These are phyloP conservation scores for Filobasidium wieringae DNA, from an alignment of 768 basidiomycete species.

Conservation along the genomic window DNA sequence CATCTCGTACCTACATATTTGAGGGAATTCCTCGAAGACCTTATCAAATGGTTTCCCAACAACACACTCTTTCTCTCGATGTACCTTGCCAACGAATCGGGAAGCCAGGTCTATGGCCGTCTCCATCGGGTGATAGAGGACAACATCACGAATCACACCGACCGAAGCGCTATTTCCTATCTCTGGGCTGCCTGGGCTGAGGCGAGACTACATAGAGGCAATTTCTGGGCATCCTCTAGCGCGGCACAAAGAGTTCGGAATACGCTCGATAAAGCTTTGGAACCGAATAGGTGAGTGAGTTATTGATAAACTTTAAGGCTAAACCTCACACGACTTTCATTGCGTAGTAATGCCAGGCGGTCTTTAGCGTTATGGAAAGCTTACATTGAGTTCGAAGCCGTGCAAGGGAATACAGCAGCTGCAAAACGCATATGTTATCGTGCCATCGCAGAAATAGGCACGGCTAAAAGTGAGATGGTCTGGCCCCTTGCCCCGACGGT, in stretches of 20 bases:
- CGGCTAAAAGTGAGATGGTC: constrained; percentile 34
- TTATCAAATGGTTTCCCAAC: constrained; percentile 35
- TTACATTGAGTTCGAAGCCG: constrained; percentile 40
- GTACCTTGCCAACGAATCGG: constrained; percentile 35
- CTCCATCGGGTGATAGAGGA: constrained; percentile 35
- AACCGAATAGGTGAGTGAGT: not conserved
- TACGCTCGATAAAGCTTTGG: constrained; percentile 35
- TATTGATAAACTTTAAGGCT: not conserved
- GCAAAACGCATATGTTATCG: constrained; percentile 39
- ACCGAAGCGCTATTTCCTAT: constrained; percentile 20
- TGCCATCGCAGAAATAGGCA: constrained; percentile 36
- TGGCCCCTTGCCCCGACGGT: not conserved
- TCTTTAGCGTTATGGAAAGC: constrained; percentile 37
- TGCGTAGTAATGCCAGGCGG: constrained; percentile 23
- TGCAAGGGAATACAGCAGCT: constrained; percentile 22
- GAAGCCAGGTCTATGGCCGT: constrained; percentile 37
- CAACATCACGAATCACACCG: constrained; percentile 6
- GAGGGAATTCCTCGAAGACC: constrained; percentile 34
- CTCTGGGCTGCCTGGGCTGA: constrained; percentile 37
- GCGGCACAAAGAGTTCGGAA: constrained; percentile 31
- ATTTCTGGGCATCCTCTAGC: constrained; percentile 28
- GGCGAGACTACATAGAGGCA: constrained; percentile 16
- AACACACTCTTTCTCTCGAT: constrained; percentile 39
- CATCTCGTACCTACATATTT: constrained; percentile 26
- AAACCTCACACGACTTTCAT: too few relatives aligned